Evolutionary conservation across 306 rosid species (phyloP).

Genomic region (Cicer pinnatifidum): DNA sequence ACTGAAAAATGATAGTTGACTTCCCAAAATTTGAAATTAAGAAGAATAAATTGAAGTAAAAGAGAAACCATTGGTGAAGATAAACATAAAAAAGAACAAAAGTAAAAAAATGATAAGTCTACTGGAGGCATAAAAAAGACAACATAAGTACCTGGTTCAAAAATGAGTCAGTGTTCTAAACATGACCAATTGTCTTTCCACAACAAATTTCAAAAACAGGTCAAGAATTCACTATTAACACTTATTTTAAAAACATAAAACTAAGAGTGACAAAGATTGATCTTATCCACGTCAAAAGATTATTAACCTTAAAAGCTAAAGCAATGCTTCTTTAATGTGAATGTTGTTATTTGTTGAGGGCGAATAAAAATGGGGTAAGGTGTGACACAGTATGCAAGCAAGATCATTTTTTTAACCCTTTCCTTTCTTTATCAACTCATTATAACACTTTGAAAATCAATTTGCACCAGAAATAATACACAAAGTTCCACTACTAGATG

Average conservation of each 20-base stretch:
- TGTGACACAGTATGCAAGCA: slow-evolving; percentile 19
- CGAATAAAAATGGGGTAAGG: slow-evolving; percentile 15
- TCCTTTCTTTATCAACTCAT: neutral
- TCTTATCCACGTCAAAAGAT: slow-evolving; percentile 43
- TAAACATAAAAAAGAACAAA: neutral
- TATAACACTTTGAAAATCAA: neutral
- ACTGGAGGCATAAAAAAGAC: neutral
- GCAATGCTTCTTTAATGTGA: slow-evolving; percentile 21
- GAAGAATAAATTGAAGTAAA: neutral
- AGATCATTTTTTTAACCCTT: slow-evolving; percentile 25
- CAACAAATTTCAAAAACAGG: slow-evolving; percentile 30
- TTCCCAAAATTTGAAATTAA: neutral
- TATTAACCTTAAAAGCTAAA: slow-evolving; percentile 24
- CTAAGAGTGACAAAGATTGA: slow-evolving; percentile 21
- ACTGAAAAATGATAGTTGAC: neutral
- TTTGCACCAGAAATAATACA: slow-evolving; percentile 20
- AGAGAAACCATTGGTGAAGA: neutral
- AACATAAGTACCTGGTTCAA: neutral
- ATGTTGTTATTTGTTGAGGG: slow-evolving; percentile 26
- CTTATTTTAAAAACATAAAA: slow-evolving; percentile 19
- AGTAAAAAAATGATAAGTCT: neutral
- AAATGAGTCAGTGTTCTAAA: neutral
- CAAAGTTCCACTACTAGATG: slow-evolving; percentile 22
- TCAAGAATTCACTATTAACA: slow-evolving; percentile 26
- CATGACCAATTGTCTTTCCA: slow-evolving; percentile 27